These are phyloP conservation scores for Sicyos edulis DNA, from an alignment of 306 rosid genomes.

Conservation along the genomic window DNA sequence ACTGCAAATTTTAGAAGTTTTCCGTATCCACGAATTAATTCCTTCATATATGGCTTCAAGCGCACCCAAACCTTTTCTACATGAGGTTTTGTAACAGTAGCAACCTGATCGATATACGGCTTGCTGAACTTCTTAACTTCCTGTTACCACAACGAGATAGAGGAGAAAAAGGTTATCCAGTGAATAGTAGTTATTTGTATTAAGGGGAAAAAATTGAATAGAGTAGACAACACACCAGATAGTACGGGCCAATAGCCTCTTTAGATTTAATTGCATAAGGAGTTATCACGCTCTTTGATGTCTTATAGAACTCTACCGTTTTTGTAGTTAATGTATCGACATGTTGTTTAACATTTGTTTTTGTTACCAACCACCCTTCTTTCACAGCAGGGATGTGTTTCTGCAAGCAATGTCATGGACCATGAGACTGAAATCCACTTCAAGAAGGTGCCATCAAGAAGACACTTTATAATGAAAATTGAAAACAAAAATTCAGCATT, in stretches of 20 bases:
- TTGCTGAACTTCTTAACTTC: slow-evolving; percentile 73
- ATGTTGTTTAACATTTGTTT: too few species aligned
- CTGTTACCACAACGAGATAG: slow-evolving; percentile 38
- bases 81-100: slow-evolving; percentile 71
- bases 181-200: not conserved
- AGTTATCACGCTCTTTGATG: too few species aligned
- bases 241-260: slow-evolving; percentile 66
- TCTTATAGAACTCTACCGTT: too few species aligned
- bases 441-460: slow-evolving; percentile 1
- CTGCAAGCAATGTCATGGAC: too few species aligned
- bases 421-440: too few species aligned
- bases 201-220: not conserved
- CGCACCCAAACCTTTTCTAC: slow-evolving; percentile 58
- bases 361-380: too few species aligned
- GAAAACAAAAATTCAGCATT: not conserved
- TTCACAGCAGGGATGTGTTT: too few species aligned
- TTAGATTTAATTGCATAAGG: too few species aligned
- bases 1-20: too few species aligned
- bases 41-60: slow-evolving; percentile 64
- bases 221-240: slow-evolving; percentile 45
- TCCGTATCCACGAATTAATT: slow-evolving; percentile 48
- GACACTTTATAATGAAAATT: not conserved
- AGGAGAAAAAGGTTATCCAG: not conserved
- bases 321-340: too few species aligned
- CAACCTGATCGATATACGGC: slow-evolving; percentile 84